Conservation (phyloP, 768 basidiomycete genomes). For the Pleurotus ostreatus region DNA sequence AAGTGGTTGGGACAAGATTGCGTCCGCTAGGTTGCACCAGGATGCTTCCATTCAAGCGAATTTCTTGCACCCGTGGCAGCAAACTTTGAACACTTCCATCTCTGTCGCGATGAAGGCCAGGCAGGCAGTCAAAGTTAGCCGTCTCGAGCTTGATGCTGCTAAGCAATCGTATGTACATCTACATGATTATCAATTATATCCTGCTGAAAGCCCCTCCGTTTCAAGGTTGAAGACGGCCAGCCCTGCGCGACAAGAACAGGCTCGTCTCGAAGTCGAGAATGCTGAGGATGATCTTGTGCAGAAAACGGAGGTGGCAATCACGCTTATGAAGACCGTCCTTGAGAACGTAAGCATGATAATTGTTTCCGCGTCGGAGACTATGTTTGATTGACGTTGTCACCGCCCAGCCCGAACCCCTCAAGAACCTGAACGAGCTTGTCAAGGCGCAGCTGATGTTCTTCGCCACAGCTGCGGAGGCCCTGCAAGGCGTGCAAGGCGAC, state of each 20-base stretch:
- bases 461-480: conserved; percentile 72
- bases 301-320: conserved; percentile 96
- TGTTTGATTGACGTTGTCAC: conserved; percentile 2
- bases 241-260: conserved; percentile 84
- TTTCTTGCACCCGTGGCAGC: conserved; percentile 84
- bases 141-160: conserved; percentile 87
- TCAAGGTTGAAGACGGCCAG: conserved; percentile 73
- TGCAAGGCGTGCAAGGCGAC: conserved; percentile 82
- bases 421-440: conserved; percentile 87
- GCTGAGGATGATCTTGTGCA: conserved; percentile 96
- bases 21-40: conserved; percentile 74
- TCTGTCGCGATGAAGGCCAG: conserved; percentile 91
- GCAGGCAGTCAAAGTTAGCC: conserved; percentile 71
- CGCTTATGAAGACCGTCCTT: conserved; percentile 95
- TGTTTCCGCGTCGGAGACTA: neutral
- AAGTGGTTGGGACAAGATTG: conserved; percentile 77
- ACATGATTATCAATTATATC: neutral
- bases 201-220: neutral
- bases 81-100: conserved; percentile 79
- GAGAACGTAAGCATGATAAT: conserved; percentile 71
- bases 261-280: conserved; percentile 87
- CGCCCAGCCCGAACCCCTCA: conserved; percentile 86
- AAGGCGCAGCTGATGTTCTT: conserved; percentile 83
- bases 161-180: conserved; percentile 67
- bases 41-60: conserved; percentile 63